Base-by-base conservation (phyloP, 169 alveolate species). In the Plasmodium relictum region DNA sequence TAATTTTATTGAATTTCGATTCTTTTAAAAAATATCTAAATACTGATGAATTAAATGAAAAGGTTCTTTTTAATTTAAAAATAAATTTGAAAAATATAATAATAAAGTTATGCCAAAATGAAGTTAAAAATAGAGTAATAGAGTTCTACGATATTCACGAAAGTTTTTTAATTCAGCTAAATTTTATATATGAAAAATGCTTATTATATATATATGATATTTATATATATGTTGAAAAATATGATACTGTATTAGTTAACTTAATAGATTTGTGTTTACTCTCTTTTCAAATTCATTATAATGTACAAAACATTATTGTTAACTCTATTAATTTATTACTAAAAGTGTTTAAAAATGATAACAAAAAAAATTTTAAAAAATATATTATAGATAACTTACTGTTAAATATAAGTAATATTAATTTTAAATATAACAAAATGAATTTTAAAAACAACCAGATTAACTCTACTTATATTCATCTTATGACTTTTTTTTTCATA, bases 131-230 rank as follows among this genome's bases (percentile, higher is more conserved):
- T 68, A 20, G 63, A 83, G 16, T 83, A 44, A 68, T 83, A 39
- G 80, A 83, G 18, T 83, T 83, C 45, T 83, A 83, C 45, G 44
- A 83, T 54, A 72, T 83, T n/a, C 72, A 83, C 41, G 91, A 83
- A 61, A 31, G 6, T 26, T 68, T 31, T 62, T 62, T 83, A 68
- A 68, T 83, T 37, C 71, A 83, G 45, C 62, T 83, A 68, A 68
- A 37, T 44, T 52, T 41, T 41, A 48, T 66, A 41, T 83, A 83
- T 68, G 91, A 83, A 39, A 83, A 83, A 45, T 68, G 80, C 18
- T 62, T 83, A 9, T 61, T 83, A 3, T 83, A 83, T 48, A 12
- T 83, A 18, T 68, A 58, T 45, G 73, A 83, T n/a, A 41, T 83
- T 12, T 83, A 83, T 56, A 45, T 39, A 8, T 83, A 54, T 61